Conservation (phyloP, 495 filamentous ascomycete genomes). For the Aspergillus asperescens region DNA sequence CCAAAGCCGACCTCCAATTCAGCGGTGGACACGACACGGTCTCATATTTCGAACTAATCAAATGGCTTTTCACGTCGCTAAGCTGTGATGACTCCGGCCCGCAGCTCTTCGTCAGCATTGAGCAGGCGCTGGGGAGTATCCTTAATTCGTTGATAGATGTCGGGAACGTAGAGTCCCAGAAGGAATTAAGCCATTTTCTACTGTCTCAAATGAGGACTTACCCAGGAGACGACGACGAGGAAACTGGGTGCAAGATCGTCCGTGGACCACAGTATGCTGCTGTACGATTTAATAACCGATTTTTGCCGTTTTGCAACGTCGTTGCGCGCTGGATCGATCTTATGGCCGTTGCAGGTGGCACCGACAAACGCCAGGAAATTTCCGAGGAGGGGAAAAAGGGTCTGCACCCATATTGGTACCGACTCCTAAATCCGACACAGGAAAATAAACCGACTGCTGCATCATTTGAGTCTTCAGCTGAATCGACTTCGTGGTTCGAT, state of each 20-base stretch:
- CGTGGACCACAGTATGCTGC: conserved; percentile 73
- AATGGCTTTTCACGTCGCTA: conserved; percentile 78
- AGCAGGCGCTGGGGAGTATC: conserved; percentile 79
- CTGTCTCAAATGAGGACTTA: conserved; percentile 59
- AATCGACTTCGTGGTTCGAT: conserved; percentile 30
- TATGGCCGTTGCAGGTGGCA: conserved; percentile 61
- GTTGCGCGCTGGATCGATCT: conserved; percentile 84
- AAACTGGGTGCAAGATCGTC: conserved; percentile 39
- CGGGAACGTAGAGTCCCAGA: conserved; percentile 38
- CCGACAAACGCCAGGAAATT: conserved; percentile 67
- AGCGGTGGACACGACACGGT: conserved; percentile 33
- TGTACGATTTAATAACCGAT: conserved; percentile 88
- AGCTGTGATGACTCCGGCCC: conserved; percentile 70
- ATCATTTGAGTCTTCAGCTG: conserved; percentile 6
- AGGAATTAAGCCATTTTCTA: conserved; percentile 55
- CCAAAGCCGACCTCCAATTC: conserved; percentile 37
- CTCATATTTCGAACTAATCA: conserved; percentile 56
- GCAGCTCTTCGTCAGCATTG: conserved; percentile 76
- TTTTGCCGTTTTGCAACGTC: conserved; percentile 71
- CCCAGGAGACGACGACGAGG: conserved; percentile 42
- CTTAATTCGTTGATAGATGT: conserved; percentile 52
- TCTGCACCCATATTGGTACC: conserved; percentile 75
- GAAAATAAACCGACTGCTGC: conserved; percentile 22
- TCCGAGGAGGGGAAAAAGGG: conserved; percentile 88
- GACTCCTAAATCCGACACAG: conserved; percentile 53